A percentile compares a stretch with the other conserved stretches of the same genome.
These are phyloP conservation scores for Epichloe sp. DNA, from an alignment of 2,329 filamentous ascomycete genomes.

Conservation along the genomic window DNA sequence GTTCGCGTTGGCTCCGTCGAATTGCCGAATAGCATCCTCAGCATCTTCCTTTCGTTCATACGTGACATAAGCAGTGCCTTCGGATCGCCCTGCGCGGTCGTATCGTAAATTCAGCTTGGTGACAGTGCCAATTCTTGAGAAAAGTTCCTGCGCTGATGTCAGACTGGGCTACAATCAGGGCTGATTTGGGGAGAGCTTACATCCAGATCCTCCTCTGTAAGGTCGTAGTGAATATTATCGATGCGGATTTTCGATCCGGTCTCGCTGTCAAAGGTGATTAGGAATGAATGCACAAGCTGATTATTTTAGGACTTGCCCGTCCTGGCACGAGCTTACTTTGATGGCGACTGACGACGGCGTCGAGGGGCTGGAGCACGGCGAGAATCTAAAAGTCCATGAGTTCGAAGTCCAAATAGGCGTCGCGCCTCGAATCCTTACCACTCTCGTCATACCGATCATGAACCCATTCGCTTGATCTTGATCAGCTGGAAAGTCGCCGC, in stretches of 20 bases:
- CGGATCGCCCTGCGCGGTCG: slow-evolving; percentile 78
- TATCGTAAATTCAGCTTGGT: slow-evolving; percentile 59
- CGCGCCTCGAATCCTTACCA: slow-evolving; percentile 27
- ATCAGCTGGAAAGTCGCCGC: slow-evolving; percentile 12
- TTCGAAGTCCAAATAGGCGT: background rate
- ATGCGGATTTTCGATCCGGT: slow-evolving; percentile 62
- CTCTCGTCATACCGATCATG: slow-evolving; percentile 80
- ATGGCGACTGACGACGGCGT: slow-evolving; percentile 30
- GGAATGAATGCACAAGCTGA: background rate
- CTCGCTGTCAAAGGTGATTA: slow-evolving; percentile 25
- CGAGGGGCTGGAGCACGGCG: slow-evolving; percentile 28
- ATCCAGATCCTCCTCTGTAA: slow-evolving; percentile 71
- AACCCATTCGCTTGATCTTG: slow-evolving; percentile 64
- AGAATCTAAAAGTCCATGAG: slow-evolving; percentile 20
- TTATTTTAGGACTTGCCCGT: background rate
- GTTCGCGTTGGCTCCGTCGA: slow-evolving; percentile 82
- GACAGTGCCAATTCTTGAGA: slow-evolving; percentile 63
- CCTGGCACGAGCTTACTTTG: slow-evolving; percentile 17
- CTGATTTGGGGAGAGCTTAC: slow-evolving; percentile 29
- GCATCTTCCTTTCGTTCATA: slow-evolving; percentile 64
- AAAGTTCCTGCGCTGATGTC: slow-evolving; percentile 51
- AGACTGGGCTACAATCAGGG: slow-evolving; percentile 9
- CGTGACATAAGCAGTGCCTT: slow-evolving; percentile 72
- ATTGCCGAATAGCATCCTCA: slow-evolving; percentile 60
- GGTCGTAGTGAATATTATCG: slow-evolving; percentile 85